Conservation (phyloP, 2,329 filamentous ascomycete genomes). For the Sphaerulina populicola region DNA sequence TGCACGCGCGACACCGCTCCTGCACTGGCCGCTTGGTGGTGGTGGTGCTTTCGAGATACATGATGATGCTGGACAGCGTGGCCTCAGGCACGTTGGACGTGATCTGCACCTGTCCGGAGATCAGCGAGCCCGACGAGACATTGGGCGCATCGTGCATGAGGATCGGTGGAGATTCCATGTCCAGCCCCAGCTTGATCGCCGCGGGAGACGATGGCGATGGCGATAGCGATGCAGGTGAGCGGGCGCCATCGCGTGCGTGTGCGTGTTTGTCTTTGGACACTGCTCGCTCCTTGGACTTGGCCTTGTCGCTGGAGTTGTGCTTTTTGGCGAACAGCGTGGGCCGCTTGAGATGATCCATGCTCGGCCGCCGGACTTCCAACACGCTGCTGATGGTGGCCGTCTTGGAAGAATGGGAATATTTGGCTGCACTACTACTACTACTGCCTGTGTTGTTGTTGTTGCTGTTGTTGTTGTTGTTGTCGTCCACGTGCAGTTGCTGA, state of each 20-base stretch:
- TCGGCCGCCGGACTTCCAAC: constrained; percentile 18
- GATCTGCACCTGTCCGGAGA: constrained; percentile 74
- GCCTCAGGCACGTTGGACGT: constrained; percentile 59
- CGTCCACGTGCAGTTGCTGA: constrained; percentile 5
- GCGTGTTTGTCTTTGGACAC: constrained; percentile 26
- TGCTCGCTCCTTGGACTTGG: constrained; percentile 26
- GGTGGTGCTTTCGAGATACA: constrained; percentile 61
- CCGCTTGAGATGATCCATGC: constrained; percentile 34
- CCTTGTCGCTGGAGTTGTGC: constrained; percentile 14
- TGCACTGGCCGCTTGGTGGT: constrained; percentile 75
- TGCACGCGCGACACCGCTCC: constrained; percentile 69
- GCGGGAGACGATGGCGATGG: constrained; percentile 27
- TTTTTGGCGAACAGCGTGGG: constrained; percentile 22
- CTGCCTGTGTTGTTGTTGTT: no score
- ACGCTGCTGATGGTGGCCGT: constrained; percentile 12
- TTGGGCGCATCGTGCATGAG: constrained; percentile 71
- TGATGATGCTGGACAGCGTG: constrained; percentile 60
- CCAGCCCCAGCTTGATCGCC: constrained; percentile 48
- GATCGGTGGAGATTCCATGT: constrained; percentile 78
- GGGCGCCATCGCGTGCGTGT: constrained; percentile 17
- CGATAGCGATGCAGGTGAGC: constrained; percentile 14
- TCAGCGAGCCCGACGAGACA: constrained; percentile 70
- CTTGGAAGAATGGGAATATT: constrained; percentile 1
- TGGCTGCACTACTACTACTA: no score
- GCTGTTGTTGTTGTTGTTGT: no score